Evolutionary conservation across 2,329 filamentous ascomycete genomes (phyloP).

Genomic region (Microsporum ferrugineum): DNA sequence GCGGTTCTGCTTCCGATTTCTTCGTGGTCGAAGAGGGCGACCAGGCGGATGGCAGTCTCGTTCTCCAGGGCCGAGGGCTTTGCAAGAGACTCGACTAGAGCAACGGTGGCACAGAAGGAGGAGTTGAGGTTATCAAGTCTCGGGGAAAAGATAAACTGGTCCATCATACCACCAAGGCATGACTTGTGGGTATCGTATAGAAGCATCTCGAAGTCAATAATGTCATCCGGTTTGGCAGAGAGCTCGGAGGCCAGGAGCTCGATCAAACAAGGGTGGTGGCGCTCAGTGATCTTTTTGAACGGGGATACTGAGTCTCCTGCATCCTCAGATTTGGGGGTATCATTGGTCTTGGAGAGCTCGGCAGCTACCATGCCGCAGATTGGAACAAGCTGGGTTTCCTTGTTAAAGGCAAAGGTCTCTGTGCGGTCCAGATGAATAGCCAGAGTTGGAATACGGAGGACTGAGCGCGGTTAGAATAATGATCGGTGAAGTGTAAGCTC

Average conservation of each 20-base stretch:
- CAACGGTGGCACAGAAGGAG: constrained; percentile 84
- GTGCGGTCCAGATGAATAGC: constrained; percentile 88
- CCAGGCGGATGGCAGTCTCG: constrained; percentile 75
- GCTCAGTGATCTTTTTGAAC: constrained; percentile 62
- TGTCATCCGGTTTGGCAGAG: constrained; percentile 55
- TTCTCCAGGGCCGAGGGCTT: constrained; percentile 54
- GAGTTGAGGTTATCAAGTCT: constrained; percentile 91
- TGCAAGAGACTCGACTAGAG: constrained; percentile 67
- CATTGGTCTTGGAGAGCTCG: constrained; percentile 52
- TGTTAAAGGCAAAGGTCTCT: constrained; percentile 83
- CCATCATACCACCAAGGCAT: constrained; percentile 74
- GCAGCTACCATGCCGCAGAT: constrained; percentile 79
- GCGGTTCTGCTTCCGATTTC: constrained; percentile 89
- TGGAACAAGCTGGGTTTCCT: constrained; percentile 89
- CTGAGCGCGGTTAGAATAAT: constrained; percentile 18
- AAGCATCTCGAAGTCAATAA: constrained; percentile 92
- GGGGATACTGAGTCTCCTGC: constrained; percentile 51
- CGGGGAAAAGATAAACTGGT: constrained; percentile 94
- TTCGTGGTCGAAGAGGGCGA: constrained; percentile 93
- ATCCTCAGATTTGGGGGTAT: constrained; percentile 24
- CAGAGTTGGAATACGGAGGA: constrained; percentile 83
- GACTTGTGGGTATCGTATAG: constrained; percentile 92
- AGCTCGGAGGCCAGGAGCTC: constrained; percentile 74
- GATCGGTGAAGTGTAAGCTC: not conserved
- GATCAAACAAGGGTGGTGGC: constrained; percentile 81